These are phyloP conservation scores for Musa balbisiana DNA, from an alignment of 202 grass and related monocot genomes.

Conservation along the genomic window DNA sequence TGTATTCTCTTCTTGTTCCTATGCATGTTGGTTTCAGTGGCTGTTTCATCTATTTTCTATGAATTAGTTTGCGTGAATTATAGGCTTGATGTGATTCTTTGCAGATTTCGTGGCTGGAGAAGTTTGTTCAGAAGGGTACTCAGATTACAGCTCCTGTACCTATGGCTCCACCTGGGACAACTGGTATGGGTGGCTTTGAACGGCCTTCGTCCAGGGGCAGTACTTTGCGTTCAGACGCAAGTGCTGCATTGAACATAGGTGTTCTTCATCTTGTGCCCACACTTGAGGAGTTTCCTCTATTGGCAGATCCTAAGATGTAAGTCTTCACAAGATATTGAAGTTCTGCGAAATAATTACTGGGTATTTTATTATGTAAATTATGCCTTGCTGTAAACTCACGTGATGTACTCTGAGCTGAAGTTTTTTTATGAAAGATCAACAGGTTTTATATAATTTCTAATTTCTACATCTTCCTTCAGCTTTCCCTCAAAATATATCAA, in stretches of 20 bases:
- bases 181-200: conserved; percentile 98
- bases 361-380: neutral
- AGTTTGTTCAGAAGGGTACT: conserved; percentile 93
- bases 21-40: neutral
- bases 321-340: conserved; percentile 19
- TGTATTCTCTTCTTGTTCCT: neutral
- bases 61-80: neutral
- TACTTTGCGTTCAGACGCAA: conserved; percentile 87
- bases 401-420: neutral
- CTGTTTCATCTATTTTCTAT: neutral
- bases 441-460: neutral
- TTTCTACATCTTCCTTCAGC: too few species aligned
- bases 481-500: too few species aligned
- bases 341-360: conserved; percentile 9
- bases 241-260: conserved; percentile 80
- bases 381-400: neutral
- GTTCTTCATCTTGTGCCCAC: conserved; percentile 96
- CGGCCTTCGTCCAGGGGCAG: conserved; percentile 74
- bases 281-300: conserved; percentile 83
- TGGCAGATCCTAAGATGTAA: conserved; percentile 88
- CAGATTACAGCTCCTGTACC: conserved; percentile 97
- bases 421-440: neutral
- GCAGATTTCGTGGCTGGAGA: conserved; percentile 99
- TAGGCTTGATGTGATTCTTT: neutral
- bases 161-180: conserved; percentile 80